Percentiles rank a stretch among this genome's conserved stretches.
Evolutionary conservation across 768 basidiomycete genomes (phyloP).

Genomic region (Pisolithus orientalis): DNA sequence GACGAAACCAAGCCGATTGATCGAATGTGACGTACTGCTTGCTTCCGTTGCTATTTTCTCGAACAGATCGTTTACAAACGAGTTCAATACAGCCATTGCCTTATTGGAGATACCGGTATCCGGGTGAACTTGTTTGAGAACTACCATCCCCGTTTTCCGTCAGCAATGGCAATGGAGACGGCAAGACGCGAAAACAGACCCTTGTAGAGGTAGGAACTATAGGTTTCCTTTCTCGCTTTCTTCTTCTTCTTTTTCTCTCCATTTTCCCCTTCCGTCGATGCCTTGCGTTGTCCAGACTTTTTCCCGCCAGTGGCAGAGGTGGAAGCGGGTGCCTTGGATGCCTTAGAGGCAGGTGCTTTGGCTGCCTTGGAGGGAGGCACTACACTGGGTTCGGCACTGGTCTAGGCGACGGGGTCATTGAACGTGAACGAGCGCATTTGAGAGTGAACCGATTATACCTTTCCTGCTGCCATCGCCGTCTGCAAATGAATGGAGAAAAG

Average conservation of each 20-base stretch:
- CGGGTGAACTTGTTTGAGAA: slow-evolving; percentile 69
- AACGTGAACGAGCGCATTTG: neutral
- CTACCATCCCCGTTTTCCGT: slow-evolving; percentile 19
- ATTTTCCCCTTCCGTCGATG: slow-evolving; percentile 10
- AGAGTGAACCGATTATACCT: neutral
- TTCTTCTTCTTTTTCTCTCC: slow-evolving; percentile 47
- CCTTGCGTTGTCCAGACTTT: slow-evolving; percentile 21
- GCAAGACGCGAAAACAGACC: slow-evolving; percentile 25
- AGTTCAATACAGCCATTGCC: slow-evolving; percentile 53
- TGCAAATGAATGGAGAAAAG: neutral
- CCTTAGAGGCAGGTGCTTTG: slow-evolving; percentile 37
- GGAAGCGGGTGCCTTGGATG: slow-evolving; percentile 47
- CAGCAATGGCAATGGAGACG: neutral
- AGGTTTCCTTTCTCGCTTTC: slow-evolving; percentile 55
- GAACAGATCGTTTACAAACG: slow-evolving; percentile 59
- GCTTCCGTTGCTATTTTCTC: slow-evolving; percentile 52
- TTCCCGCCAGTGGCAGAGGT: slow-evolving; percentile 25
- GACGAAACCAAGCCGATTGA: neutral
- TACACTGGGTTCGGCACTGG: neutral
- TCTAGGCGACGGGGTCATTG: neutral
- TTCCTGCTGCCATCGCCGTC: neutral
- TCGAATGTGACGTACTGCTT: slow-evolving; percentile 33
- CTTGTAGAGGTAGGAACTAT: slow-evolving; percentile 62
- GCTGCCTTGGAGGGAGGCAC: slow-evolving; percentile 24
- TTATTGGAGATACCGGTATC: slow-evolving; percentile 72